A percentile compares a stretch with the other conserved stretches of the same genome.
Conservation (phyloP, 768 basidiomycete species). For the Tephrocybe sp. region DNA sequence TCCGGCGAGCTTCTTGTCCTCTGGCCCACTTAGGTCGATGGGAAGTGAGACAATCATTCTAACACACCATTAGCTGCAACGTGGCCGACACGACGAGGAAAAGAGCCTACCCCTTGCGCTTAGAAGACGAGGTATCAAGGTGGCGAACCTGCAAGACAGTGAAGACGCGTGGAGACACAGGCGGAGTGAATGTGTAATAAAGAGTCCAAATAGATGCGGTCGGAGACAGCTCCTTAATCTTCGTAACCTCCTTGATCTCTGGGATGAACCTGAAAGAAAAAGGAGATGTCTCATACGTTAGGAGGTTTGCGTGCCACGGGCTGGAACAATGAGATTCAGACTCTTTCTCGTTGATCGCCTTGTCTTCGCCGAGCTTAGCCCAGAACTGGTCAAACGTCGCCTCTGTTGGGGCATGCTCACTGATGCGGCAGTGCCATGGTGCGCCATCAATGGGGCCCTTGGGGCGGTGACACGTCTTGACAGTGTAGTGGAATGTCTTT, state of each 20-base stretch:
- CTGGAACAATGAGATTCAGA: conserved; percentile 25
- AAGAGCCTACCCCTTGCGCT: conserved; percentile 54
- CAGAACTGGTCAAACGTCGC: conserved; percentile 75
- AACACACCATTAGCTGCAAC: background rate
- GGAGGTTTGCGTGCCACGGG: conserved; percentile 14
- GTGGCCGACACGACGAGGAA: background rate
- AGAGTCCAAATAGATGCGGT: conserved; percentile 69
- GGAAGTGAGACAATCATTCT: conserved; percentile 66
- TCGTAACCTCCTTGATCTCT: conserved; percentile 60
- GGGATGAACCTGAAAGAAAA: conserved; percentile 55
- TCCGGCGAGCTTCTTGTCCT: conserved; percentile 55
- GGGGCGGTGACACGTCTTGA: conserved; percentile 54
- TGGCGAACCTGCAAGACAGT: conserved; percentile 70
- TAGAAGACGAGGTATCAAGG: conserved; percentile 47
- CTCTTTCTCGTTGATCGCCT: conserved; percentile 71
- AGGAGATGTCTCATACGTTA: conserved; percentile 11
- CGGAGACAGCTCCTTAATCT: conserved; percentile 62
- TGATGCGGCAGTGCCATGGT: conserved; percentile 68
- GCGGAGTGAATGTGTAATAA: conserved; percentile 71
- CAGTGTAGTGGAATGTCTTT: conserved; percentile 56
- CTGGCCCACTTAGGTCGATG: conserved; percentile 54
- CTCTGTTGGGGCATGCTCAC: conserved; percentile 64
- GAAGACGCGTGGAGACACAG: conserved; percentile 73
- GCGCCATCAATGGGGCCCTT: conserved; percentile 58
- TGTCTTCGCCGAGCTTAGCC: conserved; percentile 64